Conservation (phyloP, 1,284 basidiomycete species). For the Irpex sp. region DNA sequence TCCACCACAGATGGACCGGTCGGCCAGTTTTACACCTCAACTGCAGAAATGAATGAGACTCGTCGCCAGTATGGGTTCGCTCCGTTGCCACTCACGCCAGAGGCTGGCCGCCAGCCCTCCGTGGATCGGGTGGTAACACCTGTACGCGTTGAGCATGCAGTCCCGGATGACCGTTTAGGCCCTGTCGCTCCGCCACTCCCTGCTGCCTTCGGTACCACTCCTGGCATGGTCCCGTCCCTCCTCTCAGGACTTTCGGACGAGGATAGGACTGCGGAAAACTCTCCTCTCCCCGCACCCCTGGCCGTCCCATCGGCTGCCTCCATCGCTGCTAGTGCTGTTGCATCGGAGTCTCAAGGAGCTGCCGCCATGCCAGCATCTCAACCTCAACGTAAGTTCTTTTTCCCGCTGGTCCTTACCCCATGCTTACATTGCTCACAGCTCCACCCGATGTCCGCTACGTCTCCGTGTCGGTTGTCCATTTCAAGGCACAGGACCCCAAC, state of each 20-base stretch:
- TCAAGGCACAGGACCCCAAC: background rate
- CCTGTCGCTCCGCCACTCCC: background rate
- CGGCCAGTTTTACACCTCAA: background rate
- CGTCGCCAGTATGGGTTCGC: background rate
- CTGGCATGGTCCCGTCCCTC: background rate
- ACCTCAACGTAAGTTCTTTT: background rate
- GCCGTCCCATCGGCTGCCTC: too few relatives aligned
- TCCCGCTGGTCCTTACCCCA: background rate
- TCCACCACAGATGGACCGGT: background rate
- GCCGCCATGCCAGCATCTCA: background rate
- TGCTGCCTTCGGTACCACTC: background rate
- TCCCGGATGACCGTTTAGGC: background rate
- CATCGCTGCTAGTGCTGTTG: too few relatives aligned
- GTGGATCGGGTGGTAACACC: background rate
- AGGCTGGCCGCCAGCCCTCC: background rate
- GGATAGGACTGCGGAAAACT: too few relatives aligned
- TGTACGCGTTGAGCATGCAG: background rate
- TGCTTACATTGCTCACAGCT: background rate
- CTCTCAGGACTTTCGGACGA: too few relatives aligned
- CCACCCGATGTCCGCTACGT: background rate
- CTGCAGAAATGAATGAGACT: background rate
- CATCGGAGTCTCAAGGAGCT: too few relatives aligned
- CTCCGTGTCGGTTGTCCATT: background rate
- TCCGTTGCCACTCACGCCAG: background rate
- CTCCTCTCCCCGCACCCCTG: too few relatives aligned